A percentile compares a stretch with the other conserved stretches of the same genome.
Conservation (phyloP, 305 asterid species). For the Striga hermonthica region DNA sequence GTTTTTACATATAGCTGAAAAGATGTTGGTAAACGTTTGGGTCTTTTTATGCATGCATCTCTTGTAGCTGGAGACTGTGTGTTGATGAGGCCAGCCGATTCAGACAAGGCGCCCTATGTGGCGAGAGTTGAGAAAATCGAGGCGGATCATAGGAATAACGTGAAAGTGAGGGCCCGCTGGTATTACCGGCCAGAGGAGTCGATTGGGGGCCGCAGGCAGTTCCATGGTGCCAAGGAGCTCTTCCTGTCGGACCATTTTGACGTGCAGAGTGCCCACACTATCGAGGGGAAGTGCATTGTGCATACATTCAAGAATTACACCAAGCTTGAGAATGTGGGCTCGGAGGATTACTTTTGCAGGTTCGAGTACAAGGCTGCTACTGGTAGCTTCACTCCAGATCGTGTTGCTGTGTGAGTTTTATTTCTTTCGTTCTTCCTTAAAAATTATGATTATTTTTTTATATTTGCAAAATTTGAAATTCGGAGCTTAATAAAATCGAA, state of each 20-base stretch:
- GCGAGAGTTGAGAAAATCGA: conserved; percentile 12
- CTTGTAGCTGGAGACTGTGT: conserved; percentile 9
- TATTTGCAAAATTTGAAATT: no score
- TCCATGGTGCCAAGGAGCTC: conserved; percentile 13
- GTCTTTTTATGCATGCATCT: not conserved
- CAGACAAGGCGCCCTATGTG: conserved; percentile 8
- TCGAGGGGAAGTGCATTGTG: conserved; percentile 13
- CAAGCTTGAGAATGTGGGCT: conserved; percentile 10
- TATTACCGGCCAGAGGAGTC: conserved; percentile 6
- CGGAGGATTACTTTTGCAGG: conserved; percentile 19
- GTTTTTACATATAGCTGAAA: not conserved
- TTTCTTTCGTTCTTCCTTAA: not conserved
- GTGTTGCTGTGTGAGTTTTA: conserved; percentile 16
- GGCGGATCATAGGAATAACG: conserved; percentile 9
- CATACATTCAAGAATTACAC: conserved; percentile 12
- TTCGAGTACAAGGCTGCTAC: conserved; percentile 18
- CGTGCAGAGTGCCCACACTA: conserved; percentile 11
- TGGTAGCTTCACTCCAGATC: conserved; percentile 9
- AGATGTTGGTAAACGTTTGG: not conserved
- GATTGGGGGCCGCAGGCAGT: conserved; percentile 12
- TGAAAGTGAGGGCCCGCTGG: conserved; percentile 7
- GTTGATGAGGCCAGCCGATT: conserved; percentile 7
- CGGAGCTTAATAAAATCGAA: not conserved
- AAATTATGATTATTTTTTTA: not conserved
- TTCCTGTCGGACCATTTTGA: conserved; percentile 8